Conservation (phyloP, 805 yeast species). For the Candida ulmi region DNA sequence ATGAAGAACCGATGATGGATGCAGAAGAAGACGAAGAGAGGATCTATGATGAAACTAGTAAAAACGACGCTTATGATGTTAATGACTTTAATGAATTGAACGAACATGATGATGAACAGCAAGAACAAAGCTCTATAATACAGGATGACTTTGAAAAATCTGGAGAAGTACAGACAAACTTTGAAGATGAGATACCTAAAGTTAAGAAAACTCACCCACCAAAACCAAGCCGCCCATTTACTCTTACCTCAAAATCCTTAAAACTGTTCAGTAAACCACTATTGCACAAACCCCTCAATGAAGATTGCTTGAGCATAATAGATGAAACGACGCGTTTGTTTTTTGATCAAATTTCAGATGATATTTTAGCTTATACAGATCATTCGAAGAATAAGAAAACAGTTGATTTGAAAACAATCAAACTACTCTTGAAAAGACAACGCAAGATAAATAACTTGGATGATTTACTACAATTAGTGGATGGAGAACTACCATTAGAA, state of each 20-base stretch:
- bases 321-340: conserved; percentile 22
- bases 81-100: no score
- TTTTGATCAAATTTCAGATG: conserved; percentile 23
- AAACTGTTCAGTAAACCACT: neutral
- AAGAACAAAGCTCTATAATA: no score
- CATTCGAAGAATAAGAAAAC: conserved; percentile 25
- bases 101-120: no score
- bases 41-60: no score
- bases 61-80: no score
- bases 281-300: conserved; percentile 7
- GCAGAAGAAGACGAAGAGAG: no score
- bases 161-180: no score
- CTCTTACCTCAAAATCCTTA: neutral
- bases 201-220: neutral
- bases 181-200: no score
- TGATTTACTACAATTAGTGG: conserved; percentile 21
- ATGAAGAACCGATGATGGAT: no score
- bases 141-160: no score
- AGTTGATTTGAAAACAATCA: conserved; percentile 22
- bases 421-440: conserved; percentile 26
- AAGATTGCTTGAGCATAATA: conserved; percentile 19
- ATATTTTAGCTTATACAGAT: conserved; percentile 25
- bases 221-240: no score
- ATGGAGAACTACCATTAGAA: conserved; percentile 26
- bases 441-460: conserved; percentile 14